A percentile compares a stretch with the other conserved stretches of the same genome.
These are phyloP conservation scores for Physcomitrellopsis africana DNA, from an alignment of 225 moss, liverwort and hornwort species.

Conservation along the genomic window DNA sequence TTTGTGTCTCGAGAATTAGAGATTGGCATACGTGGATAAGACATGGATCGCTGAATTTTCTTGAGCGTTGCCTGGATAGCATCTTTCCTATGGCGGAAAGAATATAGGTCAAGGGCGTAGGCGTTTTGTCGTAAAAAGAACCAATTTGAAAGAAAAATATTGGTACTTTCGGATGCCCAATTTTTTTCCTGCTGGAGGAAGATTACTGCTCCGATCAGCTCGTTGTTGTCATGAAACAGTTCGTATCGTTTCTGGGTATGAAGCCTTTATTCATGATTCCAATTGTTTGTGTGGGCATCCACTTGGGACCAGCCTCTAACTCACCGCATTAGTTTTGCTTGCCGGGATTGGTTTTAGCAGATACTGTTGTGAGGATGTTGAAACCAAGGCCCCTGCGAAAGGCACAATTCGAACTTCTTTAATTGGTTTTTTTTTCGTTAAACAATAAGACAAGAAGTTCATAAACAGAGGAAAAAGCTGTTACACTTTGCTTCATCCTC, in stretches of 20 bases:
- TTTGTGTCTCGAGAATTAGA: neutral
- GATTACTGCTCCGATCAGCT: neutral
- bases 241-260: neutral
- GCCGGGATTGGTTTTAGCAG: slow-evolving; percentile 5
- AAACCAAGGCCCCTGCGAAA: slow-evolving; percentile 3
- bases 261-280: neutral
- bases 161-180: neutral
- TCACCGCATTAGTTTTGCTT: neutral
- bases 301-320: neutral
- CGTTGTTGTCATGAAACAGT: neutral
- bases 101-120: neutral
- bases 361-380: neutral
- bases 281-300: neutral
- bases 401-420: neutral
- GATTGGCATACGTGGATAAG: neutral
- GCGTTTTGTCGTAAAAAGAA: neutral
- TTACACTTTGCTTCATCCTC: neutral
- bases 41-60: neutral
- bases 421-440: neutral
- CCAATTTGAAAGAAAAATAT: neutral
- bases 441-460: neutral
- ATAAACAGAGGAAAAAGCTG: neutral
- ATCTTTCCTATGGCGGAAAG: neutral
- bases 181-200: neutral
- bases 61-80: neutral